A percentile compares a stretch with the other conserved stretches of the same genome.
Conservation (phyloP, 371 early-diverging fungal genomes). For the Mortierella sp. region DNA sequence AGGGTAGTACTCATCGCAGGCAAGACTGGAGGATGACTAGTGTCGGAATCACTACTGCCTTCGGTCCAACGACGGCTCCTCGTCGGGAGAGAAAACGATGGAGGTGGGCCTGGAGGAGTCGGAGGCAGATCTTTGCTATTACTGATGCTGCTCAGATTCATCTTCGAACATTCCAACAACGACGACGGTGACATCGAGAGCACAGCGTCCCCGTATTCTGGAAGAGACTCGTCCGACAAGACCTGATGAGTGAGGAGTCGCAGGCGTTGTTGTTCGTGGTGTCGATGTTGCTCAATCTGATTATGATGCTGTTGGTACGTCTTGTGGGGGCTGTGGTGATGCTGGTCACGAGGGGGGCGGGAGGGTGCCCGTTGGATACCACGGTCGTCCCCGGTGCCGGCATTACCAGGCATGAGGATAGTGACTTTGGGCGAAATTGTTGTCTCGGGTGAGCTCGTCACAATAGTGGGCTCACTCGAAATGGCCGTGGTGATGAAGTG, state of each 20-base stretch:
- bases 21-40: background rate
- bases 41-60: background rate
- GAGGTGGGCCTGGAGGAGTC: conserved; percentile 21
- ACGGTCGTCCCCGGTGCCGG: background rate
- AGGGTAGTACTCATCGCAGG: background rate
- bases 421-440: background rate
- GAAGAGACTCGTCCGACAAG: conserved; percentile 32
- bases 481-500: conserved; percentile 18
- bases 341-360: conserved; percentile 7
- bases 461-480: background rate
- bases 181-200: background rate
- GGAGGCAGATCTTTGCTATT: conserved; percentile 26
- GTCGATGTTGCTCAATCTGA: conserved; percentile 7
- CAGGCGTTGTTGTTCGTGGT: conserved; percentile 3
- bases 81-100: background rate
- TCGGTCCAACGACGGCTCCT: conserved; percentile 5
- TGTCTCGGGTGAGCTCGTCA: background rate
- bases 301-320: conserved; percentile 1
- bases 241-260: conserved; percentile 11
- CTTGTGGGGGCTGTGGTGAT: background rate
- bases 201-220: conserved; percentile 14
- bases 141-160: background rate
- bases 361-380: conserved; percentile 2
- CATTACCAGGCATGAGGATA: background rate
- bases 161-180: background rate